A percentile compares a stretch with the other conserved stretches of the same genome.
Conservation (phyloP, 306 rosid species). For the Luffa acutangula region DNA sequence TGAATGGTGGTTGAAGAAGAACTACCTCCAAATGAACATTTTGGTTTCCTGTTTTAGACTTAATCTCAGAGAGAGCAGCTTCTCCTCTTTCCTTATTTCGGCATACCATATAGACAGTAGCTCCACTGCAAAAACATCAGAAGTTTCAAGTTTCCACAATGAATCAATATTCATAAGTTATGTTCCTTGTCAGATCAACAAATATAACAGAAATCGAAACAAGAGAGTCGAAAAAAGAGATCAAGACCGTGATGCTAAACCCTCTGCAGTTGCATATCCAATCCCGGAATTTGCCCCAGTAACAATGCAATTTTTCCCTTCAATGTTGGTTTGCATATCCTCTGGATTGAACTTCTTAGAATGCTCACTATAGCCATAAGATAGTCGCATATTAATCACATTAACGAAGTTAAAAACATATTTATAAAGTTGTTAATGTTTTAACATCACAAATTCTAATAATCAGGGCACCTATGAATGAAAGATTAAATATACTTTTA, state of each 20-base stretch:
- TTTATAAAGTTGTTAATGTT: background rate
- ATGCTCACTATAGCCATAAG: slow-evolving; percentile 42
- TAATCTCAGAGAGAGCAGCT: slow-evolving; percentile 72
- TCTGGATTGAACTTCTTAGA: slow-evolving; percentile 64
- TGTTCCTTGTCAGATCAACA: background rate
- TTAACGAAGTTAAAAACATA: background rate
- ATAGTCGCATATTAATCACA: background rate
- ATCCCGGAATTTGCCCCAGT: slow-evolving; percentile 98
- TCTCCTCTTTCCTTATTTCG: slow-evolving; percentile 85
- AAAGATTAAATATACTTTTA: background rate
- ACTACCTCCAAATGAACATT: slow-evolving; percentile 76
- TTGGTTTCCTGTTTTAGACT: slow-evolving; percentile 54
- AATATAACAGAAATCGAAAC: background rate
- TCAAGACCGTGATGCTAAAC: slow-evolving; percentile 70
- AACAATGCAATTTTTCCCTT: slow-evolving; percentile 77
- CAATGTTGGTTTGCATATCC: slow-evolving; percentile 41
- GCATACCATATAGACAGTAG: slow-evolving; percentile 70
- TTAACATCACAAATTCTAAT: background rate
- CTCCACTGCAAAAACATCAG: slow-evolving; percentile 44
- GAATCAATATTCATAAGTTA: background rate
- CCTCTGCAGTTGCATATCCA: slow-evolving; percentile 81
- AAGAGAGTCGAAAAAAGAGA: slow-evolving; percentile 9
- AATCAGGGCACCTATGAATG: background rate
- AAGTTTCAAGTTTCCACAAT: background rate
- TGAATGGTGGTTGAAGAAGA: background rate